These are phyloP conservation scores for Tricholoma saponaceum DNA, from an alignment of 768 basidiomycete species.

Conservation along the genomic window DNA sequence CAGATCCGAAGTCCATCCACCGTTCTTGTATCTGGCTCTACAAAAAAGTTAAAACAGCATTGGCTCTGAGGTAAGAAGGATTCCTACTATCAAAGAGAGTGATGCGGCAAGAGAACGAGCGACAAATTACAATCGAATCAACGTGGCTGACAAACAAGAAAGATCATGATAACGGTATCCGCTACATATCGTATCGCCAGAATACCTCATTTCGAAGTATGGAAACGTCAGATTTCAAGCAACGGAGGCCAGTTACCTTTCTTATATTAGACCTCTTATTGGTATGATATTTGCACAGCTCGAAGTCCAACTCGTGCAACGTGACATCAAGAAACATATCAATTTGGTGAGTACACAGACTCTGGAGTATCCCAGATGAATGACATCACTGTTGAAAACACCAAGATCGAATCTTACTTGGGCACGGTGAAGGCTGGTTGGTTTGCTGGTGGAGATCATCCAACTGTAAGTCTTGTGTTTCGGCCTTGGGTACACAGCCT, in stretches of 20 bases:
- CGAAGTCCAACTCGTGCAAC: constrained; percentile 17
- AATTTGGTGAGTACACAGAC: constrained; percentile 22
- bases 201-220: constrained; percentile 19
- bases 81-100: constrained; percentile 10
- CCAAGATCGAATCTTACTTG: constrained; percentile 17
- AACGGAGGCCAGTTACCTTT: constrained; percentile 25
- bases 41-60: background rate
- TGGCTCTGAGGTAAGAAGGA: background rate
- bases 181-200: constrained; percentile 2
- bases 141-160: background rate
- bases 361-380: background rate
- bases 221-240: constrained; percentile 12
- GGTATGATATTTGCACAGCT: constrained; percentile 24
- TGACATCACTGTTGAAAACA: background rate
- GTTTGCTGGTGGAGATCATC: constrained; percentile 16
- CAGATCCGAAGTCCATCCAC: constrained; percentile 9
- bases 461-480: constrained; percentile 10
- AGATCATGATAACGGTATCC: too few relatives aligned
- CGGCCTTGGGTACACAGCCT: background rate
- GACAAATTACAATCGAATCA: background rate
- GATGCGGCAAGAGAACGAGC: constrained; percentile 4
- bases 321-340: constrained; percentile 24
- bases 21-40: constrained; percentile 10
- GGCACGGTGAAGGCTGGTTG: constrained; percentile 11
- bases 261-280: constrained; percentile 31